Evolutionary conservation across 192 early-diverging fungal genomes (phyloP), one percentile per base, ranked within the genome.

Genomic region (Entomortierella parvispora): DNA sequence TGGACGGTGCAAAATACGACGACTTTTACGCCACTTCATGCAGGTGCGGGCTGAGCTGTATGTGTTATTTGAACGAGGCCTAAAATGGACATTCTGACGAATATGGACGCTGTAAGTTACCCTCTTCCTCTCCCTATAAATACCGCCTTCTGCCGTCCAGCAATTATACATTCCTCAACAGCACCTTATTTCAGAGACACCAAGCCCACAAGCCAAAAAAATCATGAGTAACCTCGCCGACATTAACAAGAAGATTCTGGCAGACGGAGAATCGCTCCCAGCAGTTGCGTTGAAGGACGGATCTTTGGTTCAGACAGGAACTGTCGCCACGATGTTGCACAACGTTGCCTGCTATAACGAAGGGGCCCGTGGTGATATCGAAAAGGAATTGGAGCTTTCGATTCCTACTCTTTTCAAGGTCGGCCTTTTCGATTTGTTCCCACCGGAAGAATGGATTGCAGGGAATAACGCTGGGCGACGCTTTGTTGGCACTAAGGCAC

Each of bases 371-470:
- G 53, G 53, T 34, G 53, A 55, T 32, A 55, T 55, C 53, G 53
- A 55, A 55, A 55, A 17, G 53, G 53, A 55, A 55, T n/a, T 55
- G 31, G 53, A 55, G 29, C 53, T 55, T 55, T 55, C 53, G 18
- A 55, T 55, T 55, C 53, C 53, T 18, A 55, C 53, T 12, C 53
- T 55, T 18, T 12, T 55, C 15, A 55, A 1, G 29, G 53, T 55
- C 31, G 53, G 53, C 29, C 53, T 55, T 32, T 55, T 55, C 53
- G 53, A 55, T 55, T 55, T 55, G 53, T 55, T 55, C 53, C 53
- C 53, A 4, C 29, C 31, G 53, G 53, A 55, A 55, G 53, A 55
- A 55, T 55, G 53, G 53, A 55, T 55, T 34, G 53, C 53, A 28
- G 53, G 53, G 29, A 34, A 28, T 32, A 55, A 55, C 34, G 53